Conservation (phyloP, 345 rosid species). For the Trapa incisa region DNA sequence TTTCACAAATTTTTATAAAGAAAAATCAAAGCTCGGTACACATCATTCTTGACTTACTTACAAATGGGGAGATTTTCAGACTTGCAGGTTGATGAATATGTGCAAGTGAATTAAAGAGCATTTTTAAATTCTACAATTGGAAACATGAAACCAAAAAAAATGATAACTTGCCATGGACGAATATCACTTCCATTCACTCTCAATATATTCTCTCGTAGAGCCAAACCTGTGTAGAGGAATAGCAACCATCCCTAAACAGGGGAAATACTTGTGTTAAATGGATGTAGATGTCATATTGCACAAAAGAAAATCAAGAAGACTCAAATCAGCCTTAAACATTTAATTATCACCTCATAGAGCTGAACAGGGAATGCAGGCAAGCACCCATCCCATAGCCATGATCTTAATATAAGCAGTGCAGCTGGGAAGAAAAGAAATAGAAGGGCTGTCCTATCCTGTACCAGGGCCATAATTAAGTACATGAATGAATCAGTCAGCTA, state of each 20-base stretch:
- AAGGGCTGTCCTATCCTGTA: slow-evolving; percentile 92
- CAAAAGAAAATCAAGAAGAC: not conserved
- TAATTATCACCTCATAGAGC: slow-evolving; percentile 54
- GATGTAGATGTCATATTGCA: not conserved
- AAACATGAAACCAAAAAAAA: not conserved
- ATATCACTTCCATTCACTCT: slow-evolving; percentile 97
- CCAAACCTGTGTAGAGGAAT: slow-evolving; percentile 91
- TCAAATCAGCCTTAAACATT: not conserved
- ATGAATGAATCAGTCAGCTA: not conserved
- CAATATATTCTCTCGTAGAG: slow-evolving; percentile 84
- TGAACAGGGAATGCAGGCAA: slow-evolving; percentile 95
- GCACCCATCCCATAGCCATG: slow-evolving; percentile 84
- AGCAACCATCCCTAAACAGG: slow-evolving; percentile 68
- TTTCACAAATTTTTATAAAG: not conserved
- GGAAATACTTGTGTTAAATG: slow-evolving; percentile 2
- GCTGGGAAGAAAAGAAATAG: slow-evolving; percentile 85
- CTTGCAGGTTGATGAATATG: not conserved
- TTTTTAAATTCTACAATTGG: not conserved
- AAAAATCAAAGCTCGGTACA: not conserved
- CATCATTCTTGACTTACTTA: not conserved
- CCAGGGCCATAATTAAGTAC: slow-evolving; percentile 10
- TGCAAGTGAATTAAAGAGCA: not conserved
- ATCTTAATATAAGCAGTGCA: slow-evolving; percentile 49
- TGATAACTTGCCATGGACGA: slow-evolving; percentile 63
- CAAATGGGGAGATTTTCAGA: not conserved